Conservation (phyloP, 2,329 filamentous ascomycete species). For the Dactylellina drechsleri region DNA sequence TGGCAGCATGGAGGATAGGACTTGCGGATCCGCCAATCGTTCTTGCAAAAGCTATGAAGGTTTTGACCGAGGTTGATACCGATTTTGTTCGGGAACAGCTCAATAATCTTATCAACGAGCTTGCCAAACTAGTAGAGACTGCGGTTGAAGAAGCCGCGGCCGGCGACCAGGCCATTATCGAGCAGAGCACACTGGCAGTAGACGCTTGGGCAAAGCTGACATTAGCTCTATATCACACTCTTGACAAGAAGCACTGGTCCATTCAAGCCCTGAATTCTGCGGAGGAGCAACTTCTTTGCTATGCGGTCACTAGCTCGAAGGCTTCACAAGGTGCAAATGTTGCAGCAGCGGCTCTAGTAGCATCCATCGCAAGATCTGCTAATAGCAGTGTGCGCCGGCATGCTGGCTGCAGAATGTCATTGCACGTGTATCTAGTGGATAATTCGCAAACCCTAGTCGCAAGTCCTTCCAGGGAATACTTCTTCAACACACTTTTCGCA, state of each 20-base stretch:
- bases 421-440: constrained; percentile 66
- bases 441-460: constrained; percentile 58
- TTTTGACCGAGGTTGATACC: constrained; percentile 49
- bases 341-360: constrained; percentile 39
- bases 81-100: constrained; percentile 23
- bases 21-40: constrained; percentile 42
- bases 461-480: constrained; percentile 45
- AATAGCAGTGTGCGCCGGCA: constrained; percentile 44
- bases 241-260: constrained; percentile 51
- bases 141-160: constrained; percentile 17
- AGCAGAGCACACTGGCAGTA: constrained; percentile 26
- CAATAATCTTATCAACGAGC: constrained; percentile 28
- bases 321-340: constrained; percentile 34
- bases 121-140: constrained; percentile 34
- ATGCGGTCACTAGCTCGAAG: constrained; percentile 30
- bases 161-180: constrained; percentile 12
- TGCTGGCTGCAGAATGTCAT: constrained; percentile 47
- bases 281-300: constrained; percentile 32
- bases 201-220: constrained; percentile 40
- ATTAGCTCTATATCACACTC: constrained; percentile 37
- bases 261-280: constrained; percentile 30
- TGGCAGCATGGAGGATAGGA: constrained; percentile 51
- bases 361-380: constrained; percentile 43
- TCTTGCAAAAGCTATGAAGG: constrained; percentile 49
- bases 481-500: constrained; percentile 49